These are phyloP conservation scores for Falciphora oryzae DNA, from an alignment of 2,329 filamentous ascomycete genomes.

Conservation along the genomic window DNA sequence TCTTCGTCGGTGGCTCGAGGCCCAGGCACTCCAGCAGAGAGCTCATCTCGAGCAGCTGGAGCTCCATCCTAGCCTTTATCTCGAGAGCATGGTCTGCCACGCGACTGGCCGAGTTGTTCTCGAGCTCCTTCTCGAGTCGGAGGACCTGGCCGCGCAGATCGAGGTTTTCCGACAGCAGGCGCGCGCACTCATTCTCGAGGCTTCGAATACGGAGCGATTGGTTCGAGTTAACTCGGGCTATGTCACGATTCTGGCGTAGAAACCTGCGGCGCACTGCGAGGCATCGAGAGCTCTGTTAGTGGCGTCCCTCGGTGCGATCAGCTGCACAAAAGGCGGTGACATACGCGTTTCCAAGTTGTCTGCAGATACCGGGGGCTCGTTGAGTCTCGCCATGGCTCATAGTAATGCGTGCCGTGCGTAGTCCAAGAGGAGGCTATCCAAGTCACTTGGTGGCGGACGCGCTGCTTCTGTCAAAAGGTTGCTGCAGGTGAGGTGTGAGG, in stretches of 20 bases:
- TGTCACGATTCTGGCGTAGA: slow-evolving; percentile 76
- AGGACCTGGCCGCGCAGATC: slow-evolving; percentile 65
- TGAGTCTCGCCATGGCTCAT: slow-evolving; percentile 70
- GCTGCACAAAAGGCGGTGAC: slow-evolving; percentile 26
- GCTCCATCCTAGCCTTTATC: slow-evolving; percentile 66
- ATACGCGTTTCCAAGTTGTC: slow-evolving; percentile 68
- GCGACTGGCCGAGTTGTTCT: slow-evolving; percentile 52
- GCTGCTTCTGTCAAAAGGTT: background rate
- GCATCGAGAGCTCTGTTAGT: background rate
- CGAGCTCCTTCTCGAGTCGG: slow-evolving; percentile 61
- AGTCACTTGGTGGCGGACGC: background rate
- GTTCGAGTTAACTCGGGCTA: slow-evolving; percentile 71
- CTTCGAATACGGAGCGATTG: slow-evolving; percentile 72
- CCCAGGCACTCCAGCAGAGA: slow-evolving; percentile 62
- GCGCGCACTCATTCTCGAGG: slow-evolving; percentile 69
- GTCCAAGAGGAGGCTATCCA: slow-evolving; percentile 7
- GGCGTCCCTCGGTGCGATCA: background rate
- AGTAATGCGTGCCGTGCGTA: slow-evolving; percentile 6
- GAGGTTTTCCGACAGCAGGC: slow-evolving; percentile 73
- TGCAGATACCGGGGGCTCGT: slow-evolving; percentile 63
- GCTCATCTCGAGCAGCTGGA: slow-evolving; percentile 66
- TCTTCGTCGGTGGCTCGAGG: slow-evolving; percentile 49
- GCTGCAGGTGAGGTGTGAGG: slow-evolving; percentile 1
- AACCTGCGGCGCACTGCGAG: slow-evolving; percentile 68
- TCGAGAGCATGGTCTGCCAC: slow-evolving; percentile 60